Evolutionary conservation across 257 asterid genomes (phyloP), one percentile per base, ranked within the genome.

Genomic region (Salvia rosmarinus): DNA sequence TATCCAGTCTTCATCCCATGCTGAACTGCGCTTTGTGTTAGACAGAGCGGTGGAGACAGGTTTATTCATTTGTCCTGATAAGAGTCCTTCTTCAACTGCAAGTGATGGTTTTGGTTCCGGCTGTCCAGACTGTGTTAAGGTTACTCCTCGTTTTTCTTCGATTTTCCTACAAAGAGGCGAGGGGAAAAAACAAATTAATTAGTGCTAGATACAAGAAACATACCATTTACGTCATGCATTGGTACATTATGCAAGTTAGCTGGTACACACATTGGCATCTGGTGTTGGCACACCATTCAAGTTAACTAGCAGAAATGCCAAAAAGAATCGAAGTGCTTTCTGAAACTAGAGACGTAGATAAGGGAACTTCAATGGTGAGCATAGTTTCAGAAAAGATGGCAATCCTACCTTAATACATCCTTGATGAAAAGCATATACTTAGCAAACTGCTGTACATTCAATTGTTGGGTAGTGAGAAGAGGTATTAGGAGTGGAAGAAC

Each of bases 1-100:
- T 75, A 85, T 74, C 99, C 99, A 95, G 78, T 95, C 99, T 82
- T 91, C 97, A 64, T 95, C 98, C 99, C 97, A 95, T 61, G 96
- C 83, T 4, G 96, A 73, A 80, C 82, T 82, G 70, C 83, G 80
- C 73, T 78, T 91, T 25, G 90, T 59, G 54, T 74, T 67, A 63
- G 92, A 77, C 71, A 88, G 75, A 43, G 71, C 78, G n/a, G 73
- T 44, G n/a, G 85, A 72, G 63, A 77, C 43, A 30, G 85, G 20
- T 84, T 75, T 85, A 68, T 82, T 88, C 51, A 61, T 69, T 83
- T 85, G 95, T 77, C 85, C 90, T 11, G 88, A 72, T 75, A 77
- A 13, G 66, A 56, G 73, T 56, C 82, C 84, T 46, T 84, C 84
- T 46, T 84, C 88, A 32, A 67, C 73, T 37, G 79, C 76, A 65